These are phyloP conservation scores for Capsicum chinense DNA, from an alignment of 257 asterid genomes.

Conservation along the genomic window DNA sequence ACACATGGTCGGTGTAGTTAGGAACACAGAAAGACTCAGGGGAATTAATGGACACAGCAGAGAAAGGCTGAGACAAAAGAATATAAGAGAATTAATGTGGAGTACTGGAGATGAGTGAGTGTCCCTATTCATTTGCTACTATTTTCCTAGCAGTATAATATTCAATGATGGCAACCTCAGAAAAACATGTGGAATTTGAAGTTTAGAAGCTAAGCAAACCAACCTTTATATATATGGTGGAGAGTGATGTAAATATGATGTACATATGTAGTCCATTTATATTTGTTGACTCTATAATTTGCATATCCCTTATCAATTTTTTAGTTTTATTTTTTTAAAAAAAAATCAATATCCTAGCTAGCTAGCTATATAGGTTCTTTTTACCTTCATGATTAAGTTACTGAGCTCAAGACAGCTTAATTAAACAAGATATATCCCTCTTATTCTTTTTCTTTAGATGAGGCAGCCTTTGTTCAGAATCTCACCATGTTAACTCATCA, in stretches of 20 bases:
- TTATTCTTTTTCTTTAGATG: background rate
- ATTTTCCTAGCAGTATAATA: background rate
- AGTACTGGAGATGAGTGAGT: constrained; percentile 18
- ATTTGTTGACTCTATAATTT: background rate
- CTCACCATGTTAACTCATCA: too few relatives aligned
- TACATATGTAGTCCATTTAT: background rate
- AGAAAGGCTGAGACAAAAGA: background rate
- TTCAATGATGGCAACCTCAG: constrained; percentile 23
- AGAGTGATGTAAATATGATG: constrained; percentile 27
- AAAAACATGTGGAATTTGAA: constrained; percentile 11
- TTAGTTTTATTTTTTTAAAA: too few relatives aligned
- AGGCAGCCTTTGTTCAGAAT: background rate
- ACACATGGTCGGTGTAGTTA: background rate
- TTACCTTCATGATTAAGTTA: background rate
- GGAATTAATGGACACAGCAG: background rate
- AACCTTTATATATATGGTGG: constrained; percentile 6
- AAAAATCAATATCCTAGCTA: background rate
- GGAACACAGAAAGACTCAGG: background rate
- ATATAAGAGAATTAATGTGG: background rate
- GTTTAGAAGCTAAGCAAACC: constrained; percentile 23
- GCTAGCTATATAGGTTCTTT: background rate
- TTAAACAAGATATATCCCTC: background rate
- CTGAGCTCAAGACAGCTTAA: background rate
- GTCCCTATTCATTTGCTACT: constrained; percentile 9
- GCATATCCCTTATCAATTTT: background rate